Percentiles rank a stretch among this genome's conserved stretches.
Conservation (phyloP, 495 filamentous ascomycete genomes). For the Aspergillus baeticus region DNA sequence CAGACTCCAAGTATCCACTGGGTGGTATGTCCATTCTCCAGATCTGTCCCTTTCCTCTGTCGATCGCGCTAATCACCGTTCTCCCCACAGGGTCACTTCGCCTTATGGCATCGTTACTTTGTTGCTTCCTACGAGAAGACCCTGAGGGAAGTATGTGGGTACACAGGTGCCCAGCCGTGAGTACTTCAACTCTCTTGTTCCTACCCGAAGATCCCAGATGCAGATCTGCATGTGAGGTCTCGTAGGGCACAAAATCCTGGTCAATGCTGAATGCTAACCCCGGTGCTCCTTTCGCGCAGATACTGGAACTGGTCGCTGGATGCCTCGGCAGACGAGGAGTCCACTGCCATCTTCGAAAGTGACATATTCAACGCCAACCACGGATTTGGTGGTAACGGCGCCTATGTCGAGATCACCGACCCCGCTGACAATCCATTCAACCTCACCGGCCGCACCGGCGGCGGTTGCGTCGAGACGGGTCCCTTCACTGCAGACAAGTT, state of each 20-base stretch:
- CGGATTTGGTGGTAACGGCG: constrained; percentile 24
- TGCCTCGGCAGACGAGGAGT: constrained; percentile 16
- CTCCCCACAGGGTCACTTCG: constrained; percentile 18
- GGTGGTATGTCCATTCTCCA: constrained; percentile 10
- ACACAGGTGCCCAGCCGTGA: constrained; percentile 44
- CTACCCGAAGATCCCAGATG: not conserved
- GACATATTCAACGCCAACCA: constrained; percentile 17
- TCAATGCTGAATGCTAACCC: not conserved
- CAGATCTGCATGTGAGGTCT: not conserved
- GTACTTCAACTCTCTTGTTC: not conserved
- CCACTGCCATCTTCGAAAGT: constrained; percentile 20
- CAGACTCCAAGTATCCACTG: constrained; percentile 23
- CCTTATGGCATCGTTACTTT: constrained; percentile 49
- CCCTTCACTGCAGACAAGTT: constrained; percentile 18
- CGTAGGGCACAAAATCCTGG: not conserved
- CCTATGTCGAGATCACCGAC: constrained; percentile 13
- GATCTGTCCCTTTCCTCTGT: not conserved
- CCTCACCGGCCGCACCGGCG: constrained; percentile 23
- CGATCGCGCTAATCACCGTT: constrained; percentile 17
- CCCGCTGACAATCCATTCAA: constrained; percentile 21
- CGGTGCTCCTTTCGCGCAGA: not conserved
- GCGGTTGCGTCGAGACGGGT: constrained; percentile 20
- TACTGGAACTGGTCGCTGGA: constrained; percentile 27
- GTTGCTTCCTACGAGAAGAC: constrained; percentile 41
- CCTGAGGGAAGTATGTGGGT: constrained; percentile 44